phyloP scores from a whole-genome alignment of 768 basidiomycete genomes.

The Tulasnella calospora region DNA sequence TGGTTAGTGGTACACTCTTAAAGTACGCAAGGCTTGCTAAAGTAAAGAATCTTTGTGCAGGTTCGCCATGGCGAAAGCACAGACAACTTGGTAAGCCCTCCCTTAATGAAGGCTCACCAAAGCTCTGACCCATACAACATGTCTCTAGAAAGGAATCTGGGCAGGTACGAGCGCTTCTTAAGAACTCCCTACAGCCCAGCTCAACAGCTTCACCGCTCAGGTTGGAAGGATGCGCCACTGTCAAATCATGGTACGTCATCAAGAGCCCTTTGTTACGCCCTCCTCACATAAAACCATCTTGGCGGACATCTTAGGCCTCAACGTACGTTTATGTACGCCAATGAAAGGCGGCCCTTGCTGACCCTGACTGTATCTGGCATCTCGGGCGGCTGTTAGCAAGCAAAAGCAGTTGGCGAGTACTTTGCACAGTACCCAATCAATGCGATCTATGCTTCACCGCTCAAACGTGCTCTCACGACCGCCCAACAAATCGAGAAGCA shows the following conservation, averaged over 20 bases:
- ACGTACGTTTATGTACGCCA: neutral
- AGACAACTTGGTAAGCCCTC: conserved; percentile 24
- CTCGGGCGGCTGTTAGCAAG: conserved; percentile 34
- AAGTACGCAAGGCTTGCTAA: neutral
- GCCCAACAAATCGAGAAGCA: conserved; percentile 32
- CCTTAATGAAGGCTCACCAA: neutral
- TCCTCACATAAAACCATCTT: neutral
- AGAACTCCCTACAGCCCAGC: neutral
- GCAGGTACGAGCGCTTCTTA: conserved; percentile 5
- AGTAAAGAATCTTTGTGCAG: neutral
- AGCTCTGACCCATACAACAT: neutral
- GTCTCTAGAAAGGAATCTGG: conserved; percentile 22
- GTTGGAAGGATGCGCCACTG: conserved; percentile 38
- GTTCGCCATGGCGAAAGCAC: conserved; percentile 28
- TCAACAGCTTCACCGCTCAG: conserved; percentile 22
- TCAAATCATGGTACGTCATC: conserved; percentile 35
- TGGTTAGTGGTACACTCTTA: neutral
- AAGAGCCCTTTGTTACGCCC: neutral
- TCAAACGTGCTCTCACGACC: conserved; percentile 41
- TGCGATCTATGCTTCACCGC: conserved; percentile 39
- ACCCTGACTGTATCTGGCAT: neutral
- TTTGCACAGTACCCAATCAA: conserved; percentile 32
- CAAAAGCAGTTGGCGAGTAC: conserved; percentile 33
- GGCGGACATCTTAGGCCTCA: neutral
- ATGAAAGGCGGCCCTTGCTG: too few species aligned